Conservation (phyloP, 2,329 filamentous ascomycete species). For the Blastomyces percursus region DNA sequence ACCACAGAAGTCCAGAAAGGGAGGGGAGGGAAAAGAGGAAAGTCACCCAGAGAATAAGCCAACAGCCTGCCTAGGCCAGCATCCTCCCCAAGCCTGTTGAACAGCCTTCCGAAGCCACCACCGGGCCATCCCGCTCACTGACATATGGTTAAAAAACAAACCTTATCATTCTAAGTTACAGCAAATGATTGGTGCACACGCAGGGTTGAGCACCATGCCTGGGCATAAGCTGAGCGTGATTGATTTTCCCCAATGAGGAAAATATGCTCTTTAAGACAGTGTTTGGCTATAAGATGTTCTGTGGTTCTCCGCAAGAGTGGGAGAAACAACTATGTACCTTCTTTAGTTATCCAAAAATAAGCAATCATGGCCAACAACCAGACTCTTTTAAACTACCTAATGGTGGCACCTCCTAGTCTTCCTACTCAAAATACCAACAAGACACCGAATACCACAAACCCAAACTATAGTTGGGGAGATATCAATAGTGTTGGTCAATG, state of each 20-base stretch:
- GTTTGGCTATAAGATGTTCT: neutral
- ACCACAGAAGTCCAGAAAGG: no score
- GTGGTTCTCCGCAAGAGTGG: neutral
- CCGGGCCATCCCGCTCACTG: no score
- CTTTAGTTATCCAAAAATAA: neutral
- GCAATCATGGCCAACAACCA: neutral
- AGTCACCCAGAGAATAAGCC: neutral
- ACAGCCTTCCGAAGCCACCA: no score
- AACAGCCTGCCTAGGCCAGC: no score
- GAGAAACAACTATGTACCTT: neutral
- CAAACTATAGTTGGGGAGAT: neutral
- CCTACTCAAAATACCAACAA: neutral
- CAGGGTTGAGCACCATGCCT: no score
- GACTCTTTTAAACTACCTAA: neutral
- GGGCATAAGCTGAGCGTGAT: no score
- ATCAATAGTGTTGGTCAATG: neutral
- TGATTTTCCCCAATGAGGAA: no score
- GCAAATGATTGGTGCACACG: no score
- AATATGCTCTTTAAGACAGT: neutral
- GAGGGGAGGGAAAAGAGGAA: no score
- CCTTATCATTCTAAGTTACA: no score
- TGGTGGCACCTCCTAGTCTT: neutral
- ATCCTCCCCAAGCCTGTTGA: no score
- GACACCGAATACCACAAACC: neutral
- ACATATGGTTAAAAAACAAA: no score